These are phyloP conservation scores for Coccomyxa subellipsoidea DNA, from an alignment of 163 green algal genomes.

Conservation along the genomic window DNA sequence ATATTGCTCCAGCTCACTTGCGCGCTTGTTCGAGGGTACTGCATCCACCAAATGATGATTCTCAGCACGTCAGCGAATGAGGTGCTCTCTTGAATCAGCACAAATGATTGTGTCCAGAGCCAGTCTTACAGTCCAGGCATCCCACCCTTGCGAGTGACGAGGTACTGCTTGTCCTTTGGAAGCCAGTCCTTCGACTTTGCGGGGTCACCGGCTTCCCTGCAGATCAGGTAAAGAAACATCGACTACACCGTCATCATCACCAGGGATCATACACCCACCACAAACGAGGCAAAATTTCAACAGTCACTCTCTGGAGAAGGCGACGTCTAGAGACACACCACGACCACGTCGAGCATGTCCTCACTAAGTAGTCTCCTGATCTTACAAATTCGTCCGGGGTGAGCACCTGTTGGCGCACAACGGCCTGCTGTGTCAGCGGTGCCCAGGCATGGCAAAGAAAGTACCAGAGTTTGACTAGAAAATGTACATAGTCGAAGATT, in stretches of 20 bases:
- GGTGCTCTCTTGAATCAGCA: too few species aligned
- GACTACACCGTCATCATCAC: too few species aligned
- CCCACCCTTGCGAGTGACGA: slow-evolving; percentile 81
- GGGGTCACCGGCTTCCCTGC: slow-evolving; percentile 73
- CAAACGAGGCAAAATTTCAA: too few species aligned
- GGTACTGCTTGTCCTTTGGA: slow-evolving; percentile 84
- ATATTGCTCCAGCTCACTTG: slow-evolving; percentile 53
- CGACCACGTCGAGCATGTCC: slow-evolving; percentile 78
- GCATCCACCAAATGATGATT: slow-evolving; percentile 20
- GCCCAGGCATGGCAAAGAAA: neutral
- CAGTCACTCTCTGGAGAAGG: too few species aligned
- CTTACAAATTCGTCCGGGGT: slow-evolving; percentile 82
- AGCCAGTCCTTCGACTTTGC: slow-evolving; percentile 67
- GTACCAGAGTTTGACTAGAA: neutral
- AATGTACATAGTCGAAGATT: neutral
- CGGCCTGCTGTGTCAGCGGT: neutral
- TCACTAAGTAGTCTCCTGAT: slow-evolving; percentile 82
- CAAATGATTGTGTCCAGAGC: too few species aligned
- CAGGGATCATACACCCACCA: too few species aligned
- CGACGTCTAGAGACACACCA: slow-evolving; percentile 73
- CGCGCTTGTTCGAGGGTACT: slow-evolving; percentile 79
- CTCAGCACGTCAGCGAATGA: too few species aligned
- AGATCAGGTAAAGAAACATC: slow-evolving; percentile 3
- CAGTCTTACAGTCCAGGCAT: too few species aligned
- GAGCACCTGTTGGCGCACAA: slow-evolving; percentile 56